Conservation (phyloP, 1,284 basidiomycete species). For the Termitomyces sp. region DNA sequence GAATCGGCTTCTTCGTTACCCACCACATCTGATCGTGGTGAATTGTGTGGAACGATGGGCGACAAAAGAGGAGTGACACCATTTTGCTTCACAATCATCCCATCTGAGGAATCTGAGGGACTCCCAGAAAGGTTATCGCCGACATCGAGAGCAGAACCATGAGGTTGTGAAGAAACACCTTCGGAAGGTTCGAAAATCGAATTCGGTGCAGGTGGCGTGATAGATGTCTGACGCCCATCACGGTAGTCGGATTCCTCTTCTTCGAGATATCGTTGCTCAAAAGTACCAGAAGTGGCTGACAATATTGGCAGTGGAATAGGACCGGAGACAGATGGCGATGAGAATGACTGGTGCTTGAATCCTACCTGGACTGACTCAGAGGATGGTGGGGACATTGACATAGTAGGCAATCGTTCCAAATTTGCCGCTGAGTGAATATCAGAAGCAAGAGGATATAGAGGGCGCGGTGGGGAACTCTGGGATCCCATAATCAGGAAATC, state of each 20-base stretch:
- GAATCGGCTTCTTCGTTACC: neutral
- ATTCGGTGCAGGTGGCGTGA: neutral
- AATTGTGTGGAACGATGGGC: neutral
- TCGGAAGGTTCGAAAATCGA: neutral
- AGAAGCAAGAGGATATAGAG: neutral
- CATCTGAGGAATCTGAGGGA: neutral
- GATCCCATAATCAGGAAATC: conserved; percentile 2
- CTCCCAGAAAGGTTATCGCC: neutral
- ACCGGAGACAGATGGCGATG: neutral
- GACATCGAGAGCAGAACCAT: too few species aligned
- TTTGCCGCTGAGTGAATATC: neutral
- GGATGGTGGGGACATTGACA: neutral
- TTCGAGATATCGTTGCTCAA: neutral
- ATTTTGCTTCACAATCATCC: neutral
- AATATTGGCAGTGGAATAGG: neutral
- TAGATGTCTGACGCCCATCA: neutral
- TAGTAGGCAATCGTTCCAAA: neutral
- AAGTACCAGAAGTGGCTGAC: neutral
- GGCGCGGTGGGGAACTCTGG: conserved; percentile 1
- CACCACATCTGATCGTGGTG: neutral
- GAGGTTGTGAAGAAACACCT: neutral
- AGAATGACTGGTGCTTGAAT: neutral
- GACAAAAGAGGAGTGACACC: neutral
- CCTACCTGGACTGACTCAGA: neutral
- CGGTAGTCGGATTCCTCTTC: neutral